Base-by-base conservation (phyloP, 148 eudicot species). In the Vaccinium macrocarpon region DNA sequence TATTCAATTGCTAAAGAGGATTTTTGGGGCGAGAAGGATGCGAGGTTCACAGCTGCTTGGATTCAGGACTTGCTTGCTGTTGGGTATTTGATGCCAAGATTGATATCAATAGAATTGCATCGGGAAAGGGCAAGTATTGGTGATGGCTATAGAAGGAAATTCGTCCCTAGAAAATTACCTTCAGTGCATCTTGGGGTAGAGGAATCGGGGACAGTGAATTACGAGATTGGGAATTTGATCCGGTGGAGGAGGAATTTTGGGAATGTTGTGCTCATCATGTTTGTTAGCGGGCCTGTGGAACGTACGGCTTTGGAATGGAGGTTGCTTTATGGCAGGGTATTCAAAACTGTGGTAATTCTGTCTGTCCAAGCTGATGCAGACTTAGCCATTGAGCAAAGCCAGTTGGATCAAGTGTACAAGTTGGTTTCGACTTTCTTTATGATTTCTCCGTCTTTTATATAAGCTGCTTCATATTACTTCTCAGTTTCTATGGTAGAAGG, bases 291-390 rank as follows among this genome's bases (percentile, higher is more conserved):
- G 32, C 81, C 88, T 68, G 90, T 88, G 68, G 88, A 88, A 53
- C 88, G 82, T 13, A 88, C 86, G 49, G 90, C 90, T 32, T 50
- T 88, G 42, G 90, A 88, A 79, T 88, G 90, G 90, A 85, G 84
- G 80, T 85, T 88, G 84, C 88, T 88, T 46, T 88, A 88, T 83
- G 88, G 88, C 6, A 64, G 90, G 79, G 51, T 88, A 74, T 88
- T 88, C 51, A 88, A 88, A 68, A 88, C 88, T n/a, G 86, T 88
- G 78, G 76, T 88, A n/a, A 88, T 88, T 64, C 62, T 88, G 38
- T 88, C 89, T 0, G 80, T 57, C 35, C 68, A 85, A 57, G 85
- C 81, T 59, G 75, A 88, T 81, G 88, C 83, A 53, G 90, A 83
- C 64, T 83, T 88, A 25, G 85, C 90, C 16, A 83, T 88, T 59